Conservation (phyloP, 2,329 filamentous ascomycete species). For the Talaromyces sp. region DNA sequence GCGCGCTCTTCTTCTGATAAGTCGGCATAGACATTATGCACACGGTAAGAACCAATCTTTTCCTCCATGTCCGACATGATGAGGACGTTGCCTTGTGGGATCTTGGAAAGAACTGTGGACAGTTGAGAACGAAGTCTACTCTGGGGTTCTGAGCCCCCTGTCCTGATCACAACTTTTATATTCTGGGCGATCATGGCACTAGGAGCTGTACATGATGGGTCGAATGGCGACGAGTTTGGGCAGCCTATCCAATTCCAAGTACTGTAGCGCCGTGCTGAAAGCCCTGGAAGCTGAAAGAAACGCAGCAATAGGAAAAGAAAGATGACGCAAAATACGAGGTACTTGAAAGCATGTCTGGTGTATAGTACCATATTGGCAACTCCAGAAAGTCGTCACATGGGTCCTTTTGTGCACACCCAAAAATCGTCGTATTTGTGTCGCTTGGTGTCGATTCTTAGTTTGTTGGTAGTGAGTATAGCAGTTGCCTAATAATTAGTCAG, state of each 20-base stretch:
- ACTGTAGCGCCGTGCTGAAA: slow-evolving; percentile 1
- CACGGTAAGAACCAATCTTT: not conserved
- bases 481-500: no score
- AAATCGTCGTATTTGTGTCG: not conserved
- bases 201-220: slow-evolving; percentile 1
- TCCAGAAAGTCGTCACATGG: no score
- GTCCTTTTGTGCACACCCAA: not conserved
- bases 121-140: slow-evolving; percentile 10
- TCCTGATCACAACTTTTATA: slow-evolving; percentile 7
- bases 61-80: slow-evolving; percentile 12
- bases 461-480: not conserved
- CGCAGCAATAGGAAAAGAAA: not conserved
- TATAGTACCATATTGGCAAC: not conserved
- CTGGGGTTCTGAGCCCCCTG: slow-evolving; percentile 2
- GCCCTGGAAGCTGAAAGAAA: not conserved
- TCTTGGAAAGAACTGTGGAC: not conserved
- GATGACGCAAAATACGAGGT: not conserved
- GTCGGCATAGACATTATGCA: slow-evolving; percentile 11
- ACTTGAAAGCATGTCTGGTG: not conserved
- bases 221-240: slow-evolving; percentile 2
- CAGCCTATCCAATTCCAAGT: slow-evolving; percentile 1
- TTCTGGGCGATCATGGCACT: not conserved
- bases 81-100: slow-evolving; percentile 2
- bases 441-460: not conserved
- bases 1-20: slow-evolving; percentile 6